These are phyloP conservation scores for Didymella sp. DNA, from an alignment of 2,329 filamentous ascomycete species.

Conservation along the genomic window DNA sequence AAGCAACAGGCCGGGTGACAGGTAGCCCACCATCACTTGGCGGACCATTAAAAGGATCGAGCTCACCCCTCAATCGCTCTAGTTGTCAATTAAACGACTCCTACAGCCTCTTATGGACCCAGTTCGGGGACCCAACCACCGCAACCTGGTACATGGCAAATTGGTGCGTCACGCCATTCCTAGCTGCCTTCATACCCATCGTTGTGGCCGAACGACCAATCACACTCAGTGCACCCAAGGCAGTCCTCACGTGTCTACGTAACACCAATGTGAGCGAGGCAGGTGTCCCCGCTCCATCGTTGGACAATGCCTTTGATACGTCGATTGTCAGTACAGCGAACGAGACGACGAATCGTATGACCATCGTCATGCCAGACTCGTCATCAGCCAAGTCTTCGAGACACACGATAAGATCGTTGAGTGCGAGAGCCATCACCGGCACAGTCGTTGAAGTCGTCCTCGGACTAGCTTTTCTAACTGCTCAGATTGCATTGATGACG, in stretches of 20 bases:
- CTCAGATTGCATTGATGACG: not conserved
- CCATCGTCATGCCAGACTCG: not conserved
- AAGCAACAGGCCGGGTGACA: not conserved
- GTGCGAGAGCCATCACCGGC: not conserved
- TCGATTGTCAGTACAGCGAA: not conserved
- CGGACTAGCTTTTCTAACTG: not conserved
- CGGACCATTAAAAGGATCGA: not conserved
- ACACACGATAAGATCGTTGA: not conserved
- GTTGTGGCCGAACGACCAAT: not conserved
- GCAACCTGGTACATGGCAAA: not conserved
- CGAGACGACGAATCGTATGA: not conserved
- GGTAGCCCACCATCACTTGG: not conserved
- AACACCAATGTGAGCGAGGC: not conserved
- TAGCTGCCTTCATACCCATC: not conserved
- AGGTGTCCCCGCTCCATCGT: not conserved
- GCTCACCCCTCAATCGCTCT: not conserved
- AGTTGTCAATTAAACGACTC: not conserved
- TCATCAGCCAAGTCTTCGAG: not conserved
- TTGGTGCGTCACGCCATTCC: not conserved
- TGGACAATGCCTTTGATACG: not conserved
- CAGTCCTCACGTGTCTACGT: not conserved
- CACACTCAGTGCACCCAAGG: not conserved
- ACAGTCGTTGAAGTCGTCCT: not conserved
- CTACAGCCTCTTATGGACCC: not conserved
- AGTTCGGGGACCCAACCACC: not conserved